Percentiles rank a stretch among this genome's conserved stretches.
These are phyloP conservation scores for Ophiostoma sp. DNA, from an alignment of 2,329 filamentous ascomycete species.

Conservation along the genomic window DNA sequence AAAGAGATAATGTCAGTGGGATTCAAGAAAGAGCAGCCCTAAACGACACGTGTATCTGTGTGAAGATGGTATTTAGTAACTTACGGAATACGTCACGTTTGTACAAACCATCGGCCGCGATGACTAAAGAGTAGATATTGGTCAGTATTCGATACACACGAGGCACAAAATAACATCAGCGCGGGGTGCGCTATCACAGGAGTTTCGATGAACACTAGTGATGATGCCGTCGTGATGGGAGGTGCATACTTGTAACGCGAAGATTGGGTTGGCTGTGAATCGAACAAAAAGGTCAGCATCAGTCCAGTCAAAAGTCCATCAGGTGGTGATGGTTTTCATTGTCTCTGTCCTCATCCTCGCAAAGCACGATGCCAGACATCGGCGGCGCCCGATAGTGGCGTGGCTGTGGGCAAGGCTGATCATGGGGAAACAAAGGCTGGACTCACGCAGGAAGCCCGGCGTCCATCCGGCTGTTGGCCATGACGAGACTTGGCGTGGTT, in stretches of 20 bases:
- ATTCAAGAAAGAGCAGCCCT: neutral
- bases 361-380: neutral
- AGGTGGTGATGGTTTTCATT: neutral
- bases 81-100: conserved; percentile 99
- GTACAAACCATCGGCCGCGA: conserved; percentile 96
- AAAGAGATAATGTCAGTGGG: neutral
- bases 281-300: conserved; percentile 23
- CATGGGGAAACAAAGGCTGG: neutral
- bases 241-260: conserved; percentile 79
- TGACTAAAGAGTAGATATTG: conserved; percentile 61
- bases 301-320: neutral
- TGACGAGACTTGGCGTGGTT: neutral
- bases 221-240: conserved; percentile 28
- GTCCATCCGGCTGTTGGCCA: conserved; percentile 40
- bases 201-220: neutral
- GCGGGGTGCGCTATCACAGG: neutral
- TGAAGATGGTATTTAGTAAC: conserved; percentile 40
- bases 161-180: neutral
- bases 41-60: neutral
- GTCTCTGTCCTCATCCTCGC: neutral
- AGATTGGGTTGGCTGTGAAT: conserved; percentile 73
- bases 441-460: conserved; percentile 65
- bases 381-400: neutral
- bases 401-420: conserved; percentile 16
- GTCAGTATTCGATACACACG: neutral